A percentile compares a stretch with the other conserved stretches of the same genome.
These are phyloP conservation scores for Fagopyrum tataricum DNA, from an alignment of 148 eudicot species.

Conservation along the genomic window DNA sequence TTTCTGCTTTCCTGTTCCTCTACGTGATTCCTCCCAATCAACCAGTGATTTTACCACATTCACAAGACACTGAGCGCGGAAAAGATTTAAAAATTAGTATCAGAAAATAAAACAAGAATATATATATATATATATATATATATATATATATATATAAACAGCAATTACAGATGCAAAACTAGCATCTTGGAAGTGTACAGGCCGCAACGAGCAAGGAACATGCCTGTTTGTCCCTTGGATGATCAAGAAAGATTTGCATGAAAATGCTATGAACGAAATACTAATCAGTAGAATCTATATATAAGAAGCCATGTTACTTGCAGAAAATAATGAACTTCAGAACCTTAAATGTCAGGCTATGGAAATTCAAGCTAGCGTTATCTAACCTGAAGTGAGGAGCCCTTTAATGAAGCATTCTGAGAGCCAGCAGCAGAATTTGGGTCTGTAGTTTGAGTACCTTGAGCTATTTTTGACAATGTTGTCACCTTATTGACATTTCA, in stretches of 20 bases:
- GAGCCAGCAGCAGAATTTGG: conserved; percentile 68
- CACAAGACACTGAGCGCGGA: conserved; percentile 72
- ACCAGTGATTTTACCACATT: conserved; percentile 85
- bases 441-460: conserved; percentile 82
- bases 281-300: background rate
- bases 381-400: conserved; percentile 85
- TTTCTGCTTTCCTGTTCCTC: conserved; percentile 47
- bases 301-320: background rate
- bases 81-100: conserved; percentile 12
- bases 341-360: background rate
- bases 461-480: conserved; percentile 78
- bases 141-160: background rate
- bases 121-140: too few species aligned
- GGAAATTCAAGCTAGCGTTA: conserved; percentile 9
- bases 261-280: background rate
- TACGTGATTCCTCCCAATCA: conserved; percentile 77
- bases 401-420: conserved; percentile 75
- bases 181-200: background rate
- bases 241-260: conserved; percentile 5
- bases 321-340: background rate
- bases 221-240: conserved; percentile 1
- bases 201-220: background rate
- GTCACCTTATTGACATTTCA: conserved; percentile 47
- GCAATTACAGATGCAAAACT: background rate
- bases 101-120: conserved; percentile 2